These are phyloP conservation scores for Nicotiana tabacum DNA, from an alignment of 257 asterid genomes.

Conservation along the genomic window DNA sequence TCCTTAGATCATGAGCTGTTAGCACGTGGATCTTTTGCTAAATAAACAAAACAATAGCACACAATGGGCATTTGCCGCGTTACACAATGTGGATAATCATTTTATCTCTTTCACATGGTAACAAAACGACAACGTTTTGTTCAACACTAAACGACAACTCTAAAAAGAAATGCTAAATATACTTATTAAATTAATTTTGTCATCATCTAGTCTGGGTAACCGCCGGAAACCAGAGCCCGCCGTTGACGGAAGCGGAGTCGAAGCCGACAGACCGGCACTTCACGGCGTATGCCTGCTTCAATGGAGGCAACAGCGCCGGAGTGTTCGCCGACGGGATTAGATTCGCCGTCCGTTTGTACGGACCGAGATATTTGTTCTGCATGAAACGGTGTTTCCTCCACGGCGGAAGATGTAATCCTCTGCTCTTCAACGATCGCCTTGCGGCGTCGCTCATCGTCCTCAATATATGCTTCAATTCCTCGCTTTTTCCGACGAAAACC, in stretches of 20 bases:
- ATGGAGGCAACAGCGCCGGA: neutral
- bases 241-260: neutral
- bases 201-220: constrained; percentile 8
- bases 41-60: neutral
- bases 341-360: constrained; percentile 47
- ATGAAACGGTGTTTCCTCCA: constrained; percentile 85
- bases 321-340: neutral
- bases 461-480: constrained; percentile 52
- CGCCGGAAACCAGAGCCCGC: constrained; percentile 7
- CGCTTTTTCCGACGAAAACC: constrained; percentile 52
- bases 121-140: neutral
- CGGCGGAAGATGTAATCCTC: constrained; percentile 62
- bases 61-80: constrained; percentile 7
- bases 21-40: neutral
- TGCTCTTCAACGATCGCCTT: constrained; percentile 52
- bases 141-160: neutral
- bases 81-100: neutral
- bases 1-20: neutral
- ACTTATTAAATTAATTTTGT: neutral
- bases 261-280: constrained; percentile 16
- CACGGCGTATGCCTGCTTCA: neutral
- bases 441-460: constrained; percentile 53
- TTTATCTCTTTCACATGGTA: neutral
- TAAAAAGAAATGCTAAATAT: neutral
- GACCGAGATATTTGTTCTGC: constrained; percentile 76